Base-by-base conservation (phyloP, 768 basidiomycete species). In the Russula compacta region DNA sequence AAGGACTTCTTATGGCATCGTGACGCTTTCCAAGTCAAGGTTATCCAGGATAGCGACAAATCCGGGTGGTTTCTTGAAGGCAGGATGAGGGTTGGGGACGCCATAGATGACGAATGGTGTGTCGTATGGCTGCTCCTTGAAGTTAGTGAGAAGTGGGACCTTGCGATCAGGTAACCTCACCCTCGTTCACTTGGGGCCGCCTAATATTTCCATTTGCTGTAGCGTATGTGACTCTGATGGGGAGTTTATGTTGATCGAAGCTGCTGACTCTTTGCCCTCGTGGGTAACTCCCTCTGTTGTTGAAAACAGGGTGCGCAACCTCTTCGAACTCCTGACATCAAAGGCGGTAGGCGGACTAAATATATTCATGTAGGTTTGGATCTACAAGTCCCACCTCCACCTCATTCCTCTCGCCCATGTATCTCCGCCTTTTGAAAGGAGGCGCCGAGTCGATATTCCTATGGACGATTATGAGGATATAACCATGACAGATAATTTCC, bases 61-160 rank as follows among this genome's bases (percentile, higher is more conserved):
- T 62, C 74, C 53, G 76, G 72, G n/a, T 85, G 81, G 75, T 75
- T 84, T 44, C 73, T 98, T 1, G 85, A 92, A 69, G 93, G 95
- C 9, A 76, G 78, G 48, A 90, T 95, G 86, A 78, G 94, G 48
- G 89, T 98, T 24, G 95, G 97, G 3, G 97, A 99, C 73, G 89
- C 85, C 55, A 81, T 98, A n/a, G 95, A 99, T 72, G 97, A 99
- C 68, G 97, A 99, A 73, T 99, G 97, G 97, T 87, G 86, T 70
- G 79, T 82, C 14, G 93, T 98, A 17, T 98, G 92, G 91, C 76
- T 98, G 50, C 75, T 98, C 60, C 81, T 78, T 67, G 81, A 91
- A 72, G 77, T 95, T 59, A 87, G 85, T 63, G 74, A 78, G 43
- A 83, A 82, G 63, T 95, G 88, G 87, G 87, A 93, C 65, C 72